A percentile compares a stretch with the other conserved stretches of the same genome.
Conservation (phyloP, 2,329 filamentous ascomycete genomes). For the Byssothecium circinans region DNA sequence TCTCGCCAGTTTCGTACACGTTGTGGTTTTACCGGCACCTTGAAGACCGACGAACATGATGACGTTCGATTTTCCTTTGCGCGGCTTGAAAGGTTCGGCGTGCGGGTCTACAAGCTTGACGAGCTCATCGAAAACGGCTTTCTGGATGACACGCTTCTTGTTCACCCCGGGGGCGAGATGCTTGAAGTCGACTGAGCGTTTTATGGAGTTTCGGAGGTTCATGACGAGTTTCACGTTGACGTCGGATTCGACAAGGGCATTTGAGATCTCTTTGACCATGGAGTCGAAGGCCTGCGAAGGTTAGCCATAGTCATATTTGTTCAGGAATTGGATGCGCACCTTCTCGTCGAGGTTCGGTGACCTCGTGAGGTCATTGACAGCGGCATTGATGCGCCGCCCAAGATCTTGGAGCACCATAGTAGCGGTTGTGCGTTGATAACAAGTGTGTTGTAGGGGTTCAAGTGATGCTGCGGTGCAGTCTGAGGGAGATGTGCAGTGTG, state of each 20-base stretch:
- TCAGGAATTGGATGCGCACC: slow-evolving; percentile 50
- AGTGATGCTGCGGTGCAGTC: slow-evolving; percentile 5
- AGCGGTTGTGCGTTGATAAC: slow-evolving; percentile 18
- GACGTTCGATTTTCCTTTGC: slow-evolving; percentile 93
- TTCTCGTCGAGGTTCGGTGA: slow-evolving; percentile 96
- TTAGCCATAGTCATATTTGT: slow-evolving; percentile 39
- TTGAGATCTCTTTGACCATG: slow-evolving; percentile 98
- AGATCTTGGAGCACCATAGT: slow-evolving; percentile 98
- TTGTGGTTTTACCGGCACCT: slow-evolving; percentile 96
- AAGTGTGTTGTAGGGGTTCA: slow-evolving; percentile 6
- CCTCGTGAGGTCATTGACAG: slow-evolving; percentile 88
- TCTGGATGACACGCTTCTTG: slow-evolving; percentile 98
- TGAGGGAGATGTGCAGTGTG: slow-evolving; percentile 12
- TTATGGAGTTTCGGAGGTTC: slow-evolving; percentile 90
- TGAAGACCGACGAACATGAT: slow-evolving; percentile 99
- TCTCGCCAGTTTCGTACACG: slow-evolving; percentile 92
- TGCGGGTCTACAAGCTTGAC: slow-evolving; percentile 95
- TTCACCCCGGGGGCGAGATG: slow-evolving; percentile 88
- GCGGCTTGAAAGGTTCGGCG: slow-evolving; percentile 91
- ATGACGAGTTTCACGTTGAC: slow-evolving; percentile 95
- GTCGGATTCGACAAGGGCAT: slow-evolving; percentile 92
- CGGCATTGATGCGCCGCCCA: slow-evolving; percentile 96
- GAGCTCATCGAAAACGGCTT: slow-evolving; percentile 95
- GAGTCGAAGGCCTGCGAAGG: slow-evolving; percentile 78
- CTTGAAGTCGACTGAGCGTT: slow-evolving; percentile 88